phyloP scores from a whole-genome alignment of 805 yeast species.

The Candida endomychidarum region DNA sequence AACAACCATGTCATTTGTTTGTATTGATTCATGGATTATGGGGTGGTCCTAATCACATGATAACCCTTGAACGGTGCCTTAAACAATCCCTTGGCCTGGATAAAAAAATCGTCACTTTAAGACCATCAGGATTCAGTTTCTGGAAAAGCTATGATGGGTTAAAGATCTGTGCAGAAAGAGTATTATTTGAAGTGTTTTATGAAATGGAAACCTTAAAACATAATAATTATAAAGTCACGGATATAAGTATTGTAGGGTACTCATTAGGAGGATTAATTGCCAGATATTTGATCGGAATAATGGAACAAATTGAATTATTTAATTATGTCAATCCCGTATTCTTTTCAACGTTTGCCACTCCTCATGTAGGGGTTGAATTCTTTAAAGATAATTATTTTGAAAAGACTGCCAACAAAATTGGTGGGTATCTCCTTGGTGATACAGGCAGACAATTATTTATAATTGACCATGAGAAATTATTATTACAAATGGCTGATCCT shows the following conservation, averaged over 20 bases:
- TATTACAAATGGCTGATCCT: conserved; percentile 56
- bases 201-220: conserved; percentile 40
- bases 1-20: conserved; percentile 31
- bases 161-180: conserved; percentile 33
- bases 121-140: conserved; percentile 41
- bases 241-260: conserved; percentile 80
- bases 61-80: conserved; percentile 33
- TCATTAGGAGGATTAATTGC: conserved; percentile 87
- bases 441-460: conserved; percentile 38
- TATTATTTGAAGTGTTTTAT: conserved; percentile 37
- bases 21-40: conserved; percentile 44
- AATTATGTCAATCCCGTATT: conserved; percentile 36
- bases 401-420: conserved; percentile 30
- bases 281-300: conserved; percentile 71
- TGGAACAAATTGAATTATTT: conserved; percentile 35
- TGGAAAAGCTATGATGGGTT: conserved; percentile 48
- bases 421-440: conserved; percentile 35
- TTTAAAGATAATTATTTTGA: conserved; percentile 35
- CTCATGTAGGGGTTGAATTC: conserved; percentile 44
- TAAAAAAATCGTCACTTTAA: conserved; percentile 33
- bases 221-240: conserved; percentile 43
- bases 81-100: conserved; percentile 23
- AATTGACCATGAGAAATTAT: conserved; percentile 40
- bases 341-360: conserved; percentile 45
- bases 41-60: conserved; percentile 45